Evolutionary conservation across 495 filamentous ascomycete species (phyloP).

Genomic region (Pyrenopolyporus hunteri): DNA sequence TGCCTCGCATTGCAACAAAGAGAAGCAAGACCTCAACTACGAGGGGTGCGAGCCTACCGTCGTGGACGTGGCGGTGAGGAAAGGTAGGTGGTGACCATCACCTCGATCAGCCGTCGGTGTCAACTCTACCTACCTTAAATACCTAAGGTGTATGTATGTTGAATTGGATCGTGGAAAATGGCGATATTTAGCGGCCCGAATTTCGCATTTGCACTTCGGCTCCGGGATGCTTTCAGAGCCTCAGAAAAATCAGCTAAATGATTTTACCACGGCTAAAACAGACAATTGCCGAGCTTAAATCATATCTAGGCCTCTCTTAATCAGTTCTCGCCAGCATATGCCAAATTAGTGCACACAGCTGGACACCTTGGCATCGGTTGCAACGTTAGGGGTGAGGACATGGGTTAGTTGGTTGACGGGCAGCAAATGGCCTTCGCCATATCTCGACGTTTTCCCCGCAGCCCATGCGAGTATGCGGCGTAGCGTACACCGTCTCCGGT

Average conservation of each 20-base stretch:
- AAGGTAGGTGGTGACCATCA: not conserved
- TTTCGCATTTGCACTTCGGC: too few species aligned
- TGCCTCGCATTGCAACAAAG: not conserved
- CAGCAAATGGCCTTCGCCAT: not conserved
- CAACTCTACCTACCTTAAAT: too few species aligned
- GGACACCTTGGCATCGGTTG: not conserved
- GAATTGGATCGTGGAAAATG: too few species aligned
- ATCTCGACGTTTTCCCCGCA: conserved; percentile 18
- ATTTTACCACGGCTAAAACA: not conserved
- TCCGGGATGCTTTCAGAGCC: too few species aligned
- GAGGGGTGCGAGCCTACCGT: not conserved
- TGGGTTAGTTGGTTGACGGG: not conserved
- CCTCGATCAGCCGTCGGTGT: not conserved
- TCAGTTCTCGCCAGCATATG: not conserved
- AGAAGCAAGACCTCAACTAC: not conserved
- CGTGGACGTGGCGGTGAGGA: not conserved
- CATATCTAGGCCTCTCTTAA: not conserved
- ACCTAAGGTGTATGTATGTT: too few species aligned
- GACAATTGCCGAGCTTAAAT: not conserved
- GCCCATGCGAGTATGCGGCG: conserved; percentile 5
- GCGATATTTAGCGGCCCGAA: too few species aligned
- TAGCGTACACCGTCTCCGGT: conserved; percentile 13
- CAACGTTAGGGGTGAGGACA: not conserved
- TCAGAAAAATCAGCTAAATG: too few species aligned
- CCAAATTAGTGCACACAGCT: too few species aligned